Evolutionary conservation across 1,284 basidiomycete genomes (phyloP), one percentile per base, ranked within the genome.

Genomic region (Cryptococcus wingfieldii): DNA sequence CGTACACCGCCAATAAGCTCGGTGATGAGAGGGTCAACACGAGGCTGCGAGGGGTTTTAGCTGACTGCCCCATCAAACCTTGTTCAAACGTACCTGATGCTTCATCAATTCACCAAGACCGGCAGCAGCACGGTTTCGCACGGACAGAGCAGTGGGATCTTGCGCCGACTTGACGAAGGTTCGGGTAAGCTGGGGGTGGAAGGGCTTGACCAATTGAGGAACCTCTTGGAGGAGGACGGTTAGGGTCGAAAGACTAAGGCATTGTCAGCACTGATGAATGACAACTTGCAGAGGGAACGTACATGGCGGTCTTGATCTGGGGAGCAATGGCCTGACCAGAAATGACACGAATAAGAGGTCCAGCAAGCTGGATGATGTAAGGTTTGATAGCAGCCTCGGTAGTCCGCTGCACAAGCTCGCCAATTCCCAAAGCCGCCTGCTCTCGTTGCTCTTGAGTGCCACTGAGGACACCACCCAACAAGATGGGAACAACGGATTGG

Each of bases 161-260:
- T 86, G 83, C 0, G 89, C 83, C 39, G 91, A 90, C 78, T 98
- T 98, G 76, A 97, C 88, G 71, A 98, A 98, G 0, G 93, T 97
- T 41, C 95, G 84, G 72, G 98, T 95, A 38, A 98, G 79, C 72
- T 98, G 95, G 2, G 95, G 96, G 82, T 97, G 97, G 86, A 98
- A 98, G 0, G 95, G 94, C 72, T 92, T 92, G 62, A 97, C 91
- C 63, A 96, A 90, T 19, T 83, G 80, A 0, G 95, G 93, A 19
- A 98, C 89, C 50, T 83, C 82, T 63, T 86, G 83, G 37, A 96
- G 80, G 82, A 96, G 88, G 10, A 86, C 84, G 0, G 85, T 84
- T 41, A 96, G 82, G 1, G 92, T 89, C 34, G 56, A 43, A 12
- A 60, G 53, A 34, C 38, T 82, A 83, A 27, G 38, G 37, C n/a